Evolutionary conservation across 352 stramenopile species (phyloP), one percentile per base, ranked within the genome.

Genomic region (Phytophthora multivora): DNA sequence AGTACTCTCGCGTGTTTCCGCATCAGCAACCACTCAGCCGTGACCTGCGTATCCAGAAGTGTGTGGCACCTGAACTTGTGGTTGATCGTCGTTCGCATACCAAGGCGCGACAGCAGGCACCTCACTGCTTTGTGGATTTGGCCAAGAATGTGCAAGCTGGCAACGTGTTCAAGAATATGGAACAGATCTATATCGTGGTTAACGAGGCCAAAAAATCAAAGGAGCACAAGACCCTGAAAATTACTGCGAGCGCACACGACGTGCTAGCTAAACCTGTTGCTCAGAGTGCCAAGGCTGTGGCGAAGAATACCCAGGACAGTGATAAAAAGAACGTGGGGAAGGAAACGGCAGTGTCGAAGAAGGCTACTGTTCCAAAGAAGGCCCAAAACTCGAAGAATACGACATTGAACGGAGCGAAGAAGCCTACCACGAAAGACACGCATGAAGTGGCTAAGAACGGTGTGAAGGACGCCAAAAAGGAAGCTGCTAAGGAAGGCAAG

Each of bases 101-200:
- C 19, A 58, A 47, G n/a, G 28, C 60, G 23, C 49, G 63, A 13
- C 33, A 73, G 35, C 72, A 83, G 51, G 54, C 63, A 36, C 55
- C 65, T 12, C 79, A 86, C 53, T 80, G 56, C 33, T 93, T 91
- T 38, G 81, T 90, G 43, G 83, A 93, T 39, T 58, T 93, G 46
- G 79, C 79, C 59, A 93, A 93, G 73, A 89, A 86, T 28, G 80
- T 90, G 40, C 83, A 93, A 63, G 71, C 80, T 11, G 81, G 81
- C 52, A 91, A 90, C 41, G 78, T 87, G 25, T 93, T 93, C 54
- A 45, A 72, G 48, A 75, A 85, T 58, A 93, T 93, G 83, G 83
- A 93, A 68, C 83, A 89, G 63, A 79, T 93, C 26, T 93, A 90
- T 58, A 70, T 93, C 10, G 79, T 84, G 18, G 28, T 63, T 16